phyloP scores from a whole-genome alignment of 768 basidiomycete species.

The Serendipita sp. region DNA sequence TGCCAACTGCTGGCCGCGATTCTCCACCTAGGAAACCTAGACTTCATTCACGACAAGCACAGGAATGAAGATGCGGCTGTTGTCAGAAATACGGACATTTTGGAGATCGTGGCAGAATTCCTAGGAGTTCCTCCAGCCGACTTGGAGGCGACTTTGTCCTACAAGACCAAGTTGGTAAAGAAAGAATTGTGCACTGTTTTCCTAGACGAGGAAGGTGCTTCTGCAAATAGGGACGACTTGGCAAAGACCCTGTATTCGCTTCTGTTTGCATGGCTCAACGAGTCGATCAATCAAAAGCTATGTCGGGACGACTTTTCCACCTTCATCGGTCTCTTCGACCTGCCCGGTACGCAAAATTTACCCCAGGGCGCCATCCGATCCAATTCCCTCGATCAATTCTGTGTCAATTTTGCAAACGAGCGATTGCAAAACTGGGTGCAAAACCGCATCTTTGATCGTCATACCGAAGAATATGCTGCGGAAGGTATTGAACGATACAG shows the following conservation, averaged over 20 bases:
- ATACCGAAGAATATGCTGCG: constrained; percentile 64
- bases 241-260: constrained; percentile 87
- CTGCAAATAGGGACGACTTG: constrained; percentile 85
- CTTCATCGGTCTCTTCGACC: constrained; percentile 85
- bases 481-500: constrained; percentile 63
- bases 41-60: constrained; percentile 69
- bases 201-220: constrained; percentile 84
- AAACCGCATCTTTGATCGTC: constrained; percentile 60
- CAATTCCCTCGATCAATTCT: constrained; percentile 93
- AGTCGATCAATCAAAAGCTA: constrained; percentile 86
- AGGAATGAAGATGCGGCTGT: constrained; percentile 87
- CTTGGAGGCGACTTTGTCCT: constrained; percentile 68
- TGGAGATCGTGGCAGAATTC: constrained; percentile 80
- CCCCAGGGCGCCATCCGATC: constrained; percentile 41
- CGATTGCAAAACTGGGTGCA: constrained; percentile 72
- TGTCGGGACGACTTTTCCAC: constrained; percentile 85
- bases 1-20: constrained; percentile 93
- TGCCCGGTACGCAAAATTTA: constrained; percentile 86
- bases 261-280: constrained; percentile 91
- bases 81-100: constrained; percentile 66
- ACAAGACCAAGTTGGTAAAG: constrained; percentile 82
- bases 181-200: constrained; percentile 97
- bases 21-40: constrained; percentile 88
- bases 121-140: constrained; percentile 60
- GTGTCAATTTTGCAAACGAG: constrained; percentile 93